These are phyloP conservation scores for Mycocentrospora acerina DNA, from an alignment of 2,329 filamentous ascomycete genomes.

Conservation along the genomic window DNA sequence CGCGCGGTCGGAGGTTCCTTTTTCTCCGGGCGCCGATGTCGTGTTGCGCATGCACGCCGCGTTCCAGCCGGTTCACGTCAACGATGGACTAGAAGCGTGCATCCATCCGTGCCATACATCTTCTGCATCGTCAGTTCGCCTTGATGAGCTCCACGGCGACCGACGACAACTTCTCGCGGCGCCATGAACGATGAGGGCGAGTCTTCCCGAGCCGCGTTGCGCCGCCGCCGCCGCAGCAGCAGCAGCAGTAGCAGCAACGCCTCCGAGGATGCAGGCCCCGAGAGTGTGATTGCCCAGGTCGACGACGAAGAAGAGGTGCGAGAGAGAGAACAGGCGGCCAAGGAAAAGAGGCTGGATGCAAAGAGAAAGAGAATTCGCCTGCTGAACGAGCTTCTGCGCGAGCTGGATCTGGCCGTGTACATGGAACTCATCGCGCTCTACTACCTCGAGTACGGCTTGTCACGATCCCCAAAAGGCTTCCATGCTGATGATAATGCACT, in stretches of 20 bases:
- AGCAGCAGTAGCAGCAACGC: conserved; percentile 12
- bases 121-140: conserved; percentile 14
- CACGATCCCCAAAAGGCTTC: conserved; percentile 1
- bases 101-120: conserved; percentile 1
- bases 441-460: conserved; percentile 61
- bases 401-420: conserved; percentile 62
- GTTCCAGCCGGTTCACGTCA: not conserved
- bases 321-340: conserved; percentile 18
- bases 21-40: not conserved
- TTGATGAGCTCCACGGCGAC: conserved; percentile 28
- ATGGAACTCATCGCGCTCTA: conserved; percentile 63
- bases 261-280: conserved; percentile 4
- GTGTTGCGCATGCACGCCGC: conserved; percentile 2
- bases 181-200: conserved; percentile 45
- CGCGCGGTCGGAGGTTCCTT: not conserved
- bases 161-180: conserved; percentile 15
- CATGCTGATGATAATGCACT: conserved; percentile 13
- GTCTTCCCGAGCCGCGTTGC: conserved; percentile 34
- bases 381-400: conserved; percentile 58
- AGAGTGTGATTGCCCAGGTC: conserved; percentile 13
- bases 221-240: no score
- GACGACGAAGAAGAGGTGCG: conserved; percentile 24
- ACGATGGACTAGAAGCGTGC: no score
- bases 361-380: conserved; percentile 39
- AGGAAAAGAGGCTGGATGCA: conserved; percentile 34